Evolutionary conservation across 2,329 filamentous ascomycete species (phyloP), one percentile per base, ranked within the genome.

Genomic region (Lomentospora prolificans): DNA sequence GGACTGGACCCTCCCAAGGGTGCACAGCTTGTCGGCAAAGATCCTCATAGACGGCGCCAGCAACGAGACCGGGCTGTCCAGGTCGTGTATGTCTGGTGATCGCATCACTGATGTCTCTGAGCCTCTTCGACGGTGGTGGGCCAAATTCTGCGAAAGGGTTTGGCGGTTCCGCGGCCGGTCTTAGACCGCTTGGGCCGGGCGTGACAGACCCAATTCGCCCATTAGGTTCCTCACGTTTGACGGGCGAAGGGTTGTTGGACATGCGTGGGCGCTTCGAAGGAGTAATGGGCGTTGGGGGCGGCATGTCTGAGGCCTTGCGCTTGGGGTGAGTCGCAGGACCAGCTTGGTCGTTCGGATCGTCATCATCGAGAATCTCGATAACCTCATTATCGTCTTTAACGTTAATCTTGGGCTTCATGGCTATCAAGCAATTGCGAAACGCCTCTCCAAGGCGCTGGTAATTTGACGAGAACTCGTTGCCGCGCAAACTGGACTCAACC

Each of bases 41-140:
- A 0, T 73, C 72, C 27, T 83, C 77, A 22, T 84, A 81, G 0
- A 86, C 82, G 36, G 80, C 78, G 0, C 79, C 75, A 0, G 83
- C 78, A 0, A 82, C 77, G 0, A 82, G 73, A 5, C 78, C 76
- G 0, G 81, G 82, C 60, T 84, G 73, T 0, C 84, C 82, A 0
- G 80, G 76, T 17, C 73, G 73, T 25, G 77, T 78, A 10, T 80
- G 79, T 3, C 72, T 68, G 17, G 71, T 67, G 12, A 86, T 84
- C 9, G 82, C 75, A 0, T 72, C 66, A 0, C 77, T 75, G 1
- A 88, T 79, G 36, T 77, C 69, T 3, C 67, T 66, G 2, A 83
- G 69, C 0, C 75, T 76, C 30, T 75, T 69, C 3, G 57, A 53
- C 39, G 57, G 57, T n/a, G 50, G 52, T 9, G 27, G 30, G 9